Evolutionary conservation across 495 filamentous ascomycete genomes (phyloP), one percentile per base, ranked within the genome.

Genomic region (Pseudomonodictys pantanalensis): DNA sequence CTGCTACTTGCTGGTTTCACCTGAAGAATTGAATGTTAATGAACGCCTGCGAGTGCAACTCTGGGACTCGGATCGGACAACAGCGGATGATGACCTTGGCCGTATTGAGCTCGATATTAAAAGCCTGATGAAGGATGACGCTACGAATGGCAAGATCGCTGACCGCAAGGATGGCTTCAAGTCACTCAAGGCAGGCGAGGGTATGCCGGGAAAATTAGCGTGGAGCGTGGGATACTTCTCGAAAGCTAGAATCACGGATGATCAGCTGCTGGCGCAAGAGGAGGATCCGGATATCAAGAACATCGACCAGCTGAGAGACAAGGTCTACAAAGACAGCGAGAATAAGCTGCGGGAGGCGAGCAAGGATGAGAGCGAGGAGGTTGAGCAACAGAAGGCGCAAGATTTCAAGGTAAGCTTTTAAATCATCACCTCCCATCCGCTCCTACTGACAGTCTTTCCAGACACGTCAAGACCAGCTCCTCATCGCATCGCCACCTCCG

Each of bases 211-310:
- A 0, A 80, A 78, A n/a, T 68, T 90, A 9, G 69, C 75, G 12
- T 90, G 86, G 87, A 83, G 79, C 22, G 82, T 89, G 7, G 86
- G 86, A 2, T 90, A 87, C 64, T 88, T 83, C 56, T 74, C 81
- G 22, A 90, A 89, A 63, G 76, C 76, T 6, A 73, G 78, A 54
- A 83, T 86, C 32, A 79, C 77, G 51, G 66, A 75, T 22, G 75
- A 73, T 49, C 79, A 86, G 67, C 73, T 84, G 15, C 66, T 73
- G 46, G 70, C 74, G 30, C 83, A 85, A 69, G 85, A 73, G 5
- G 76, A 80, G 15, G 78, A 74, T 61, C 45, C 75, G 22, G 71
- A 77, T 3, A 73, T 87, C 48, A 75, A 77, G 20, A 78, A 69
- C 12, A 66, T 78, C 8, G 78, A 84, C 2, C 70, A 80, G 18